Percentiles rank a stretch among this genome's conserved stretches.
Conservation (phyloP, 495 filamentous ascomycete species). For the Penicillium pancosmium region DNA sequence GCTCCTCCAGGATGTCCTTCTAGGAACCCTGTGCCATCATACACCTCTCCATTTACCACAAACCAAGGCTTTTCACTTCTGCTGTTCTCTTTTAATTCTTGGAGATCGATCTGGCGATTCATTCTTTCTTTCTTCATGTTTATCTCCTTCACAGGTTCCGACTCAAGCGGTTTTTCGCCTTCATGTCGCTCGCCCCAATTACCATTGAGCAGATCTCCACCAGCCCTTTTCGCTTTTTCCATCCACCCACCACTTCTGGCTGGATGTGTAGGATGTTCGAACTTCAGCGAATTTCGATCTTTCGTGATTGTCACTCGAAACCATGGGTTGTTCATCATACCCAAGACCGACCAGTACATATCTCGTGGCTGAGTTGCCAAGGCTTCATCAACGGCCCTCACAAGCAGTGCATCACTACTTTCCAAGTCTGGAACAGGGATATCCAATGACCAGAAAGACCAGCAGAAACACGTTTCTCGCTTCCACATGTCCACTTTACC, state of each 20-base stretch:
- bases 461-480: conserved; percentile 85
- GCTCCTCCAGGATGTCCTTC: conserved; percentile 89
- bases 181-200: conserved; percentile 80
- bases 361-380: conserved; percentile 87
- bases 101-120: conserved; percentile 62
- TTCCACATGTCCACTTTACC: conserved; percentile 80
- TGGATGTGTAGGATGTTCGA: conserved; percentile 91
- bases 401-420: conserved; percentile 71
- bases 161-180: conserved; percentile 55
- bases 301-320: conserved; percentile 79
- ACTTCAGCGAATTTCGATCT: conserved; percentile 67
- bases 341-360: conserved; percentile 96
- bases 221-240: conserved; percentile 88
- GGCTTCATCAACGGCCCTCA: conserved; percentile 90
- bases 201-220: conserved; percentile 79
- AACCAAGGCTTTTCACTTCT: conserved; percentile 80
- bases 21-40: conserved; percentile 83
- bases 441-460: conserved; percentile 91
- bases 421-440: conserved; percentile 65
- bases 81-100: conserved; percentile 74
- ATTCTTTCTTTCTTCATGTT: conserved; percentile 79
- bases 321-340: conserved; percentile 99
- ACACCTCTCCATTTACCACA: conserved; percentile 88
- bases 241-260: conserved; percentile 89
- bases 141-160: conserved; percentile 62